Evolutionary conservation across 2,329 filamentous ascomycete genomes (phyloP), one percentile per base, ranked within the genome.

Genomic region (Aureobasidium vineae): DNA sequence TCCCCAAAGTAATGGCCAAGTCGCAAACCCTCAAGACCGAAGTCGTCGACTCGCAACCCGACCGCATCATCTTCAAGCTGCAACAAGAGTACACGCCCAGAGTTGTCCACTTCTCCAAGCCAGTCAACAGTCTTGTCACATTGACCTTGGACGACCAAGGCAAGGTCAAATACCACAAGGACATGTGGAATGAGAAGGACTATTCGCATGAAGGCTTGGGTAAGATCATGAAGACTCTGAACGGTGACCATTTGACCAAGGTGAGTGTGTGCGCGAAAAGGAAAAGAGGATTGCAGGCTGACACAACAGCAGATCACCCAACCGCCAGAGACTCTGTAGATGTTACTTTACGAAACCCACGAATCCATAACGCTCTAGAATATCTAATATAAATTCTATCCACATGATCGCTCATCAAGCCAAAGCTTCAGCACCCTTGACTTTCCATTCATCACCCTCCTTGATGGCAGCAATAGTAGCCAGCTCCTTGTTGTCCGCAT

Each of bases 181-280:
- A 83, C 68, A 79, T 79, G 78, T 82, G 80, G 80, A 81, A 82
- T 65, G 74, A 79, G 68, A 81, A 82, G 69, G 79, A 82, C 66
- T 82, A 82, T 70, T 78, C 73, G 38, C 79, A 82, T 71, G 76
- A 79, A 57, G 80, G 80, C 6, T 65, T 82, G 19, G 80, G 80
- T 2, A 82, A 79, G 71, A 66, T 80, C 19, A 76, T 83, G 70
- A 83, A 84, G 74, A 80, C 77, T 65, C 65, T 83, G 67, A 83
- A 84, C 72, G 81, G 82, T 10, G 78, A 81, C 67, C 72, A 81
- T 70, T 73, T 81, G 71, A 80, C 79, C 0, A 78, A 69, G 65
- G 65, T 61, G 33, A 26, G 47, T 52, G 5, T 15, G 13, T 36
- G 6, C 6, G n/a, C 5, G 15, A 31, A 1, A 3, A 5, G 5